Evolutionary conservation across 306 rosid genomes (phyloP), one percentile per base, ranked within the genome.

Genomic region (Quercus robur): DNA sequence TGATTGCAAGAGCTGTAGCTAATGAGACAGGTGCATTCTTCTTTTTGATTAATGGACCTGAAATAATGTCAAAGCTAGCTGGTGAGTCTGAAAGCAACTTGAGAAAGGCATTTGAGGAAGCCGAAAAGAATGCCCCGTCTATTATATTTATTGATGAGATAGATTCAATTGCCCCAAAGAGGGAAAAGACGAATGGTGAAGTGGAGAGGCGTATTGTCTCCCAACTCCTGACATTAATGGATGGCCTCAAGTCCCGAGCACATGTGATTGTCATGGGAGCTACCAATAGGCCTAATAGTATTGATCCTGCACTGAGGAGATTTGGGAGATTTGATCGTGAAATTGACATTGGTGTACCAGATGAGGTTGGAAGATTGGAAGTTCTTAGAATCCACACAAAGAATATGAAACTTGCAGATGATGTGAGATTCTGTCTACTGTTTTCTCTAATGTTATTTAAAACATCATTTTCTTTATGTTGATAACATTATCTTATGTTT

Each of bases 11-110:
- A 84, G 95, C 93, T 71, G 93, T 91, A 19, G 95, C 95, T 54
- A 91, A 91, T 77, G 93, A 91, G 80, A 91, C 95, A 15, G 93
- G 91, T 35, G 91, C 89, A n/a, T 91, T 91, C 85, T 91, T 89
- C 89, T 85, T 91, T 81, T 56, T 85, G 78, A 91, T 91, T 33
- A 85, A 91, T 55, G 95, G 95, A 6, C 93, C 95, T 1, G 91
- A 91, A 79, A 91, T 91, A 20, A 91, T 91, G 95, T 91, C 93
- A 1, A 91, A 91, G 86, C 79, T 91, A 31, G 95, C 93, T n/a
- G 93, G 93, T 68, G 91, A 91, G 81, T 89, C 90, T 64, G 95
- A 89, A 71, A 91, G 91, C 77, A 91, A 91, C 71, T 78, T 91
- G 75, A 91, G 93, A 83, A 89, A 91, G 84, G 95, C 90, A 23